A percentile compares a stretch with the other conserved stretches of the same genome.
These are phyloP conservation scores for Aureobasidium sp. DNA, from an alignment of 2,329 filamentous ascomycete genomes.

Conservation along the genomic window DNA sequence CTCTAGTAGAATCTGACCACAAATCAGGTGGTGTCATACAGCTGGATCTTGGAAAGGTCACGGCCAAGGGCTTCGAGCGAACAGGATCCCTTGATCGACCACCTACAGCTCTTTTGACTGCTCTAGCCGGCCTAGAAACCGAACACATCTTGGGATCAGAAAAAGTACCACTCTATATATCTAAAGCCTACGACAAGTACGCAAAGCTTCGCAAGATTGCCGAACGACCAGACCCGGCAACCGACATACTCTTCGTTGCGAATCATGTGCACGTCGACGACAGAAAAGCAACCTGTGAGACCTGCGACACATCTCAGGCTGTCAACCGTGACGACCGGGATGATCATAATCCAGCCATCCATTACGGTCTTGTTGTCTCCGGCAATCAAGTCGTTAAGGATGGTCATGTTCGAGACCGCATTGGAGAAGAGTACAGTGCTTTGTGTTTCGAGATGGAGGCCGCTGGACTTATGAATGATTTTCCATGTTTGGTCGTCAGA, in stretches of 20 bases:
- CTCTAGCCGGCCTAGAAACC: slow-evolving; percentile 13
- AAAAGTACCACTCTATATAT: too few species aligned
- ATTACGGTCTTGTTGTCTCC: slow-evolving; percentile 14
- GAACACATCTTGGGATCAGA: too few species aligned
- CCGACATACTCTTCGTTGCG: too few species aligned
- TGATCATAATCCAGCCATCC: too few species aligned
- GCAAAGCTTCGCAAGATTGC: too few species aligned
- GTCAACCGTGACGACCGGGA: too few species aligned
- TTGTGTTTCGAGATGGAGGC: slow-evolving; percentile 26
- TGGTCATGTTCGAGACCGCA: slow-evolving; percentile 11
- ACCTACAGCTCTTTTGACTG: slow-evolving; percentile 16
- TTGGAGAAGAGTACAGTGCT: slow-evolving; percentile 17
- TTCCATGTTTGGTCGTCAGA: slow-evolving; percentile 23
- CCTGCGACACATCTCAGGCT: too few species aligned
- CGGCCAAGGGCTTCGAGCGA: slow-evolving; percentile 7
- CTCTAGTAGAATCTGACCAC: too few species aligned
- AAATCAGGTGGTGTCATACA: slow-evolving; percentile 24
- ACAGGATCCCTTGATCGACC: not conserved
- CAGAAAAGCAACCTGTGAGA: not conserved
- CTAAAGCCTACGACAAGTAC: too few species aligned
- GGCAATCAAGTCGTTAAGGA: slow-evolving; percentile 17
- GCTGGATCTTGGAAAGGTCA: slow-evolving; percentile 23
- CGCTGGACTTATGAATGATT: slow-evolving; percentile 23
- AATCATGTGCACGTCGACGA: not conserved
- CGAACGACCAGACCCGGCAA: too few species aligned